These are phyloP conservation scores for Microbotryum lychnidis-dioicae DNA, from an alignment of 1,284 basidiomycete species.

Conservation along the genomic window DNA sequence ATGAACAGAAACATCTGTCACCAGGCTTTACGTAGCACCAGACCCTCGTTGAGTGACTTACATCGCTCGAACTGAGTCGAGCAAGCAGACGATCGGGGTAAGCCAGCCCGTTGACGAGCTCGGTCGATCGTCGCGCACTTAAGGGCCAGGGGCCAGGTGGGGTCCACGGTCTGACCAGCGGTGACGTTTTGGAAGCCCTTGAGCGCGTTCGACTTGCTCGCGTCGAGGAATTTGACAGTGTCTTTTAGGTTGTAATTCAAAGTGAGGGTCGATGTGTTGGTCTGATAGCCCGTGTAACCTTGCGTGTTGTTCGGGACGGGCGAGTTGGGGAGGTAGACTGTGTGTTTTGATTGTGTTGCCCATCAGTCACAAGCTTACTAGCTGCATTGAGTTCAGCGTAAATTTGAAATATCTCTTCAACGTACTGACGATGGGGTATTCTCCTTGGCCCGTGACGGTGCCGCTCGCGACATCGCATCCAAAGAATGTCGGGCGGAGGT, in stretches of 20 bases:
- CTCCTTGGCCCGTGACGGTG: constrained; percentile 32
- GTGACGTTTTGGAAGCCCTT: constrained; percentile 36
- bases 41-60: background rate
- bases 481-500: constrained; percentile 64
- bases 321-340: constrained; percentile 33
- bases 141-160: constrained; percentile 42
- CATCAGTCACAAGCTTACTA: background rate
- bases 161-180: constrained; percentile 37
- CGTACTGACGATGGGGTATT: constrained; percentile 17
- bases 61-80: constrained; percentile 40
- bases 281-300: constrained; percentile 13
- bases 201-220: constrained; percentile 20
- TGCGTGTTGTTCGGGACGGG: constrained; percentile 9
- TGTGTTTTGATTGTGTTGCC: too few relatives aligned
- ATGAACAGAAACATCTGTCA: background rate
- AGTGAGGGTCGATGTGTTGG: constrained; percentile 40
- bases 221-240: constrained; percentile 25
- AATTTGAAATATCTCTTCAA: background rate
- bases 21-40: background rate
- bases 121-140: constrained; percentile 45
- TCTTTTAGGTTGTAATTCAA: constrained; percentile 36
- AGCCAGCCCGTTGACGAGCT: constrained; percentile 31
- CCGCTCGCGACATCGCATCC: constrained; percentile 52
- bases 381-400: background rate
- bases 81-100: constrained; percentile 36